These are phyloP conservation scores for Blakeslea trispora DNA, from an alignment of 371 early-diverging fungal species.

Conservation along the genomic window DNA sequence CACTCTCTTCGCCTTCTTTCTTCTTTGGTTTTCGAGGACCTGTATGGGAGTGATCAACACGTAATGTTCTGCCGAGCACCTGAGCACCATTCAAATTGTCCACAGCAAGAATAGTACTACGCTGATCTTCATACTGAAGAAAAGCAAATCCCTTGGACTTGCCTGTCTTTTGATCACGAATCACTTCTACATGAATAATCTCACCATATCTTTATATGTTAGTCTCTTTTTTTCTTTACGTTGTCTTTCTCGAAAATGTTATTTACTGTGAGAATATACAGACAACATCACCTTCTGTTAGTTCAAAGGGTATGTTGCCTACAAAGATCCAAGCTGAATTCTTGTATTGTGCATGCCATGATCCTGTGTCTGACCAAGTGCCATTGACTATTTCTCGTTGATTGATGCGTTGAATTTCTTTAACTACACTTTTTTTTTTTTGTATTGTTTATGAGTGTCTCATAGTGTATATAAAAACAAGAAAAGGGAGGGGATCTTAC, in stretches of 20 bases:
- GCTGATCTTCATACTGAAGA: conserved; percentile 92
- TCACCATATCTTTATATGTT: conserved; percentile 75
- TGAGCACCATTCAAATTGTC: conserved; percentile 91
- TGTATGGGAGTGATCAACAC: conserved; percentile 44
- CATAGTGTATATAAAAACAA: neutral
- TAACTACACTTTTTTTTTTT: conserved; percentile 68
- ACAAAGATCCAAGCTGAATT: conserved; percentile 89
- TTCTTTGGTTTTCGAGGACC: conserved; percentile 57
- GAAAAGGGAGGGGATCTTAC: no score
- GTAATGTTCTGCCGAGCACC: conserved; percentile 48
- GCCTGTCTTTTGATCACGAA: conserved; percentile 85
- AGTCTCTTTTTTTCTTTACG: no score
- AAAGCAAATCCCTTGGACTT: conserved; percentile 91
- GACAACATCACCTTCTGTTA: conserved; percentile 92
- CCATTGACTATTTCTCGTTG: conserved; percentile 54
- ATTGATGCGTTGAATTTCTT: conserved; percentile 79
- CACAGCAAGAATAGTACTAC: conserved; percentile 89
- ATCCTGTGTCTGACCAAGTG: conserved; percentile 51
- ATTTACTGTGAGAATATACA: conserved; percentile 92
- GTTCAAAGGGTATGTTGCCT: conserved; percentile 83
- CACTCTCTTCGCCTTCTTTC: conserved; percentile 30
- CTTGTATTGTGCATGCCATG: conserved; percentile 92
- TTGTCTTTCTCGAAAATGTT: no score
- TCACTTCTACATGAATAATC: conserved; percentile 83
- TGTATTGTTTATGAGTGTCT: neutral